phyloP scores from a whole-genome alignment of 2,329 filamentous ascomycete genomes.

The Pseudocercospora pini-densiflorae region DNA sequence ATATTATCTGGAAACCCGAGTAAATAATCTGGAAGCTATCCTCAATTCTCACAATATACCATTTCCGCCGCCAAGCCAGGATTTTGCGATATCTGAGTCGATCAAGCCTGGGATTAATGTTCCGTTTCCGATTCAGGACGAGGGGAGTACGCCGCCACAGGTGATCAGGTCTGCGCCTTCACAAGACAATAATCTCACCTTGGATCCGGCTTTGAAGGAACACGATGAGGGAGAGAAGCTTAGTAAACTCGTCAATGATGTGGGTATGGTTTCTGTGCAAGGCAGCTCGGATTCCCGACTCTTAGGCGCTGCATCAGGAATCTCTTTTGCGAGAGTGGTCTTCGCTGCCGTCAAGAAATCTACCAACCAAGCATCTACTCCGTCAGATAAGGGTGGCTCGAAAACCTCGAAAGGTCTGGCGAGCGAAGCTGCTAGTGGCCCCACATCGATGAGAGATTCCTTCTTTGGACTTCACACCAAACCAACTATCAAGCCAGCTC shows the following conservation, averaged over 20 bases:
- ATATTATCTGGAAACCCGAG: constrained; percentile 87
- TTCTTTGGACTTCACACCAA: constrained; percentile 97
- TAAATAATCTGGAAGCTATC: constrained; percentile 80
- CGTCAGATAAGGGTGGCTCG: constrained; percentile 64
- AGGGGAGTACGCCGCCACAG: constrained; percentile 17
- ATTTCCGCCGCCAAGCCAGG: constrained; percentile 70
- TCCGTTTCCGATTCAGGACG: constrained; percentile 37
- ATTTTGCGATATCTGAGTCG: constrained; percentile 57
- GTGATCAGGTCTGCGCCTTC: neutral
- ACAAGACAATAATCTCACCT: constrained; percentile 27
- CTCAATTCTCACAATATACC: constrained; percentile 71
- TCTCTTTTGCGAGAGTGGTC: constrained; percentile 92
- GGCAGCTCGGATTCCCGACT: constrained; percentile 79
- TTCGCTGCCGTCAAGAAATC: constrained; percentile 90
- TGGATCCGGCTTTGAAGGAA: constrained; percentile 43
- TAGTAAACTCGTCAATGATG: constrained; percentile 69
- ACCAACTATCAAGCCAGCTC: constrained; percentile 81
- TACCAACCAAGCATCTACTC: constrained; percentile 57
- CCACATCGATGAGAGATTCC: constrained; percentile 88
- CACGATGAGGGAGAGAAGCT: constrained; percentile 64
- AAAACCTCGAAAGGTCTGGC: constrained; percentile 59
- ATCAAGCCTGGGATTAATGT: constrained; percentile 44
- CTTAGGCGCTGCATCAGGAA: constrained; percentile 83
- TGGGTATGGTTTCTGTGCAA: constrained; percentile 77
- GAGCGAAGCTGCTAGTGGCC: constrained; percentile 54